phyloP scores from a whole-genome alignment of 1,284 basidiomycete species.

The Moesziomyces globuligerus region DNA sequence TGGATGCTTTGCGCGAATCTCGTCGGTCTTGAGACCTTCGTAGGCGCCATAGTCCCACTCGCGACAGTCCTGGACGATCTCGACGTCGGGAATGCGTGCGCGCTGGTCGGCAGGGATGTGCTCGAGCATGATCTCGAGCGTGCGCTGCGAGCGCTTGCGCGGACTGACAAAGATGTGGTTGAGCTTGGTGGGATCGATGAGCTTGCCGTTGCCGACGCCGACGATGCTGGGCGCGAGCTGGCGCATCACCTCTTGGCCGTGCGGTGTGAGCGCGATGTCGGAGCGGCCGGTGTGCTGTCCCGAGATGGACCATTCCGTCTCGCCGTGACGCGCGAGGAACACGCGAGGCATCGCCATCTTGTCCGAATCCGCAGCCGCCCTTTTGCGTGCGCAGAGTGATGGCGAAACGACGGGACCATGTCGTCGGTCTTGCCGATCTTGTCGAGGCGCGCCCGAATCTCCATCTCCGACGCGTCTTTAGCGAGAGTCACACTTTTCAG shows the following conservation, averaged over 20 bases:
- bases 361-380: neutral
- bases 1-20: conserved; percentile 53
- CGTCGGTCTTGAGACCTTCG: conserved; percentile 62
- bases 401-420: too few species aligned
- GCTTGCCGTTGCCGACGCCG: conserved; percentile 48
- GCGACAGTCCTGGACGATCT: conserved; percentile 55
- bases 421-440: neutral
- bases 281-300: conserved; percentile 65
- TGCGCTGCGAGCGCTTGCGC: conserved; percentile 51
- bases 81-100: conserved; percentile 34
- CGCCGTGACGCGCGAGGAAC: conserved; percentile 64
- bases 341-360: conserved; percentile 62
- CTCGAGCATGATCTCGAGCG: conserved; percentile 58
- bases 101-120: conserved; percentile 40
- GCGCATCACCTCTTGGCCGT: conserved; percentile 60
- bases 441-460: neutral
- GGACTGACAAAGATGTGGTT: conserved; percentile 60
- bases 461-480: neutral
- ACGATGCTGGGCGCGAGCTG: conserved; percentile 58
- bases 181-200: conserved; percentile 56
- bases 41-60: conserved; percentile 67
- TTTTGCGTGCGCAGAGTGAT: neutral
- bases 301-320: conserved; percentile 65
- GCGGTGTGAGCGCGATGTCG: conserved; percentile 60
- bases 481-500: neutral